Conservation (phyloP, 257 asterid genomes). For the Solanum megistacrolobum region DNA sequence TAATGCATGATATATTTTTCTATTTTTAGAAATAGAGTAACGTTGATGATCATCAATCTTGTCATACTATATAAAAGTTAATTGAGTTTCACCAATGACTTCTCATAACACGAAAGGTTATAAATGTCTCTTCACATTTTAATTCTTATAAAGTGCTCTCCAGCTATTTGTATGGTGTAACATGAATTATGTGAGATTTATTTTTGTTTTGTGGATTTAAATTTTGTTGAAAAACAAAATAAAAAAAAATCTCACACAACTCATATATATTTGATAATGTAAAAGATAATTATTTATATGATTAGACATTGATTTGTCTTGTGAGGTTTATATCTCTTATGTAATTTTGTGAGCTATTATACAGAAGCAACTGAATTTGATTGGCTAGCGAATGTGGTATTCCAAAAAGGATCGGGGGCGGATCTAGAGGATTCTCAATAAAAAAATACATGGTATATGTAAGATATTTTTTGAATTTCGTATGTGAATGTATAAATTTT, state of each 20-base stretch:
- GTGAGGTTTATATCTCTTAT: too few relatives aligned
- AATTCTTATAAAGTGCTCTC: not conserved
- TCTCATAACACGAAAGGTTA: not conserved
- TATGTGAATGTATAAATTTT: too few relatives aligned
- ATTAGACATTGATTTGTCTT: not conserved
- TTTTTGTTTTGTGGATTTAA: not conserved
- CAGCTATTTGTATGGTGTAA: not conserved
- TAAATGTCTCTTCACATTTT: not conserved
- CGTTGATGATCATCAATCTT: not conserved
- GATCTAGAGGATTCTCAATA: too few relatives aligned
- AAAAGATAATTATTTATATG: not conserved
- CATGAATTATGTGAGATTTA: not conserved
- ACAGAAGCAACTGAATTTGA: not conserved
- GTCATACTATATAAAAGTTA: not conserved
- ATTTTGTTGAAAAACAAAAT: not conserved
- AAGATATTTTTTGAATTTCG: not conserved
- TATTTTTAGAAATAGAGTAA: not conserved
- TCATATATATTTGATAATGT: not conserved
- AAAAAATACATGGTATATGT: accelerated
- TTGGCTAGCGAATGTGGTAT: not conserved
- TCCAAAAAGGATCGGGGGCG: not conserved
- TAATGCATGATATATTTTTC: not conserved
- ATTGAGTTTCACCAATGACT: not conserved
- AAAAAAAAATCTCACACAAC: not conserved
- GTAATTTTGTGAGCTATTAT: too few relatives aligned